Evolutionary conservation across 108 stramenopile species (phyloP), one percentile per base, ranked within the genome.

Genomic region (Hondaea fermentalgiana): DNA sequence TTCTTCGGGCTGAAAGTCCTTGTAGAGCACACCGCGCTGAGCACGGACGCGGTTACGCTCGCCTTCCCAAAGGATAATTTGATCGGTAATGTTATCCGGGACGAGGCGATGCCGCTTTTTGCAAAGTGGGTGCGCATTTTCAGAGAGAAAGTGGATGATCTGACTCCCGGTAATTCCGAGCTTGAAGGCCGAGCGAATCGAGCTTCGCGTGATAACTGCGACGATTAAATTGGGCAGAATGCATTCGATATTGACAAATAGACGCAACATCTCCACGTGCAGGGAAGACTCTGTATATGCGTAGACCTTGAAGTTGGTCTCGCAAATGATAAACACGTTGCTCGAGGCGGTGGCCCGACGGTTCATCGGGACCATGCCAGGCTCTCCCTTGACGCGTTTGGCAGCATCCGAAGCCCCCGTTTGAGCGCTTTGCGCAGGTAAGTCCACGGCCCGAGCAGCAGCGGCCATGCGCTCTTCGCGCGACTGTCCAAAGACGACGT

Each of bases 101-200:
- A 83, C 76, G 25, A 83, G 51, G 6, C 76, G 76, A 45, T 83
- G 76, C 10, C 76, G 76, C 51, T 83, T 83, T 53, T 83, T 53
- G 51, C 76, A 83, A 45, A 83, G 76, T 16, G 76, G 76, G 23
- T 83, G 76, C n/a, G 76, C 76, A 23, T 83, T 83, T 53, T 83
- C 76, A 6, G 6, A 45, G 25, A 83, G 51, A 35, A 83, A 83
- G 76, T 83, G 76, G 23, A 83, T 83, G 3, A 83, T 83, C 51
- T 83, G 76, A 45, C 23, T 53, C 6, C 49, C 76, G 23, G 76
- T 83, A 83, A 83, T 83, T 43, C 76, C 76, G 25, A 83, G 45
- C 76, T 83, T 83, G n/a, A 83, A 53, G 76, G 76, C 45, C 6
- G 49, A 6, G 10, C 76, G 76, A 23, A 83, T 83, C 43, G 76